phyloP scores from a whole-genome alignment of 2,329 filamentous ascomycete genomes.

The Pezicula carpinea region DNA sequence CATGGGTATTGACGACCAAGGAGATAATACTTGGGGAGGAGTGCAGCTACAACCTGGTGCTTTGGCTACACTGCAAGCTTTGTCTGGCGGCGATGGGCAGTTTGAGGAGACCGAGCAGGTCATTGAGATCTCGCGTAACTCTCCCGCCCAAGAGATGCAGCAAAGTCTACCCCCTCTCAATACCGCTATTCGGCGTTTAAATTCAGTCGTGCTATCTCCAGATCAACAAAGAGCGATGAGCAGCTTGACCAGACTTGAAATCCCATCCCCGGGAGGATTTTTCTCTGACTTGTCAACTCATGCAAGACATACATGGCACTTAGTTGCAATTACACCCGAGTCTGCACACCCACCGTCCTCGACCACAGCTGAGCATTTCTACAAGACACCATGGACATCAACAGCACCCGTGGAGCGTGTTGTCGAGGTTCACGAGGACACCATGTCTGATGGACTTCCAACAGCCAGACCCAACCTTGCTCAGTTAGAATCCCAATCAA shows the following conservation, averaged over 20 bases:
- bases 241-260: slow-evolving; percentile 75
- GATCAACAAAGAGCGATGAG: slow-evolving; percentile 57
- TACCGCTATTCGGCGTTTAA: slow-evolving; percentile 33
- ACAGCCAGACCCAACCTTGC: slow-evolving; percentile 55
- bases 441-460: slow-evolving; percentile 56
- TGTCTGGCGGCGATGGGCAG: slow-evolving; percentile 57
- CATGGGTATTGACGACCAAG: slow-evolving; percentile 50
- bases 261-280: slow-evolving; percentile 88
- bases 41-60: slow-evolving; percentile 75
- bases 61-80: slow-evolving; percentile 72
- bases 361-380: slow-evolving; percentile 88
- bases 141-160: slow-evolving; percentile 45
- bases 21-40: slow-evolving; percentile 63
- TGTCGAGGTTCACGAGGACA: slow-evolving; percentile 49
- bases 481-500: slow-evolving; percentile 33
- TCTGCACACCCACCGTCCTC: slow-evolving; percentile 67
- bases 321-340: slow-evolving; percentile 48
- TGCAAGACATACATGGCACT: slow-evolving; percentile 78
- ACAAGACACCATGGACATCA: slow-evolving; percentile 71
- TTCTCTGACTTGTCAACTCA: slow-evolving; percentile 78
- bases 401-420: slow-evolving; percentile 58
- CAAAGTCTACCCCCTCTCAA: slow-evolving; percentile 47
- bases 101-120: slow-evolving; percentile 53
- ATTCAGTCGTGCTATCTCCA: slow-evolving; percentile 39
- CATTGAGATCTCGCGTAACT: slow-evolving; percentile 43